Conservation (phyloP, 2,329 filamentous ascomycete genomes). For the Xylaria hypoxylon region DNA sequence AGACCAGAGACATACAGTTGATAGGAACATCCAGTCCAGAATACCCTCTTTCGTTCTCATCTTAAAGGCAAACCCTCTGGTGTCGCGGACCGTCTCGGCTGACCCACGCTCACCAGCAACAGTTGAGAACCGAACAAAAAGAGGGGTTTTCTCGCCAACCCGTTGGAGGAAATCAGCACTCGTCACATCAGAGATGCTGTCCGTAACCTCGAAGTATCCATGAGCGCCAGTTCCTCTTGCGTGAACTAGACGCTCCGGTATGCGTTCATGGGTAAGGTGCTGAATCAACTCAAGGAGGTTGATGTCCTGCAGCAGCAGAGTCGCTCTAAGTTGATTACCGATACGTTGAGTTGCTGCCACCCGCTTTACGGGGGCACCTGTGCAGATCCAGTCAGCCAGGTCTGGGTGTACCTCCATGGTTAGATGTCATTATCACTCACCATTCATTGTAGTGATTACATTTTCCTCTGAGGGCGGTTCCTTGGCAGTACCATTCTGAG, state of each 20-base stretch:
- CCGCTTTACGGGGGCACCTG: slow-evolving; percentile 31
- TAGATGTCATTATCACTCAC: slow-evolving; percentile 10
- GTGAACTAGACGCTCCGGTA: slow-evolving; percentile 45
- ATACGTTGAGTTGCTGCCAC: slow-evolving; percentile 32
- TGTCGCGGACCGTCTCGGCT: slow-evolving; percentile 43
- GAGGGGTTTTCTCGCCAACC: slow-evolving; percentile 44
- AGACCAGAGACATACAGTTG: slow-evolving; percentile 21
- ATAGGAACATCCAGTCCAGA: slow-evolving; percentile 42
- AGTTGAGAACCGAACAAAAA: slow-evolving; percentile 44
- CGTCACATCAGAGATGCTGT: slow-evolving; percentile 44
- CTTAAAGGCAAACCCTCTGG: slow-evolving; percentile 45
- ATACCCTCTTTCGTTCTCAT: slow-evolving; percentile 43
- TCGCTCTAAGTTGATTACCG: slow-evolving; percentile 31
- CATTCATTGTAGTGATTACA: slow-evolving; percentile 36
- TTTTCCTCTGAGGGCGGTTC: neutral
- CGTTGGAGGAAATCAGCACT: slow-evolving; percentile 44
- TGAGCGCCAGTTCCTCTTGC: slow-evolving; percentile 40
- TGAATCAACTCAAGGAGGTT: slow-evolving; percentile 40
- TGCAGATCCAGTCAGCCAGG: neutral
- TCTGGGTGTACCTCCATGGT: neutral
- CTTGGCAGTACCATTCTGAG: neutral
- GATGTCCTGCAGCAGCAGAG: slow-evolving; percentile 34
- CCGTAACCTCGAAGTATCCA: slow-evolving; percentile 45
- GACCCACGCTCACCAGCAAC: slow-evolving; percentile 44
- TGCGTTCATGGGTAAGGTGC: slow-evolving; percentile 45